phyloP scores from a whole-genome alignment of 495 filamentous ascomycete species.

The Hyaloscypha bicolor region DNA sequence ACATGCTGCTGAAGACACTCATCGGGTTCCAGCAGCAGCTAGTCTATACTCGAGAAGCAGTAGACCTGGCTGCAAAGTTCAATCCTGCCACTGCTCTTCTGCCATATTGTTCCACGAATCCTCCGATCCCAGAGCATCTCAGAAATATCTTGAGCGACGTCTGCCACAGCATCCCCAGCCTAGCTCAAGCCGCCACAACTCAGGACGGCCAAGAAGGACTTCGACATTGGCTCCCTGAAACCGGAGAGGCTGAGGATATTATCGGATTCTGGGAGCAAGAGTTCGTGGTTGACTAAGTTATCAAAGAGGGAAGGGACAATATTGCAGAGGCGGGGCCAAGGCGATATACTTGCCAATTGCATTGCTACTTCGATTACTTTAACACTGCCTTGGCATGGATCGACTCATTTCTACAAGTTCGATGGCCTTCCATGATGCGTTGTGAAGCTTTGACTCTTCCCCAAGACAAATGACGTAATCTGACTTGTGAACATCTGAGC shows the following conservation, averaged over 20 bases:
- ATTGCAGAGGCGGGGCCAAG: neutral
- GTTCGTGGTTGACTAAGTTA: constrained; percentile 27
- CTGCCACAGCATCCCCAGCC: constrained; percentile 46
- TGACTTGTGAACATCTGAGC: neutral
- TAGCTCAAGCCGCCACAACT: constrained; percentile 45
- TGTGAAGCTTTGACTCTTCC: constrained; percentile 1
- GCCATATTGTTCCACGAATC: constrained; percentile 45
- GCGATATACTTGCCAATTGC: neutral
- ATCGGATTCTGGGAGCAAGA: constrained; percentile 53
- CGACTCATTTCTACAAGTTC: neutral
- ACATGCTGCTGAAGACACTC: constrained; percentile 33
- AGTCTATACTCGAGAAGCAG: neutral
- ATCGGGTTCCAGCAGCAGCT: constrained; percentile 30
- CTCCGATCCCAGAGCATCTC: constrained; percentile 43
- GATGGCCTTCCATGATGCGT: constrained; percentile 6
- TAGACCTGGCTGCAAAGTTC: neutral
- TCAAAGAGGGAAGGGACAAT: neutral
- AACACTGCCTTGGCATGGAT: neutral
- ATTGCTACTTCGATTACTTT: neutral
- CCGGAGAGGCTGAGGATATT: constrained; percentile 35
- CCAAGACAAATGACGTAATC: constrained; percentile 23
- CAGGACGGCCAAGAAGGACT: constrained; percentile 39
- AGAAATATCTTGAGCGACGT: constrained; percentile 53
- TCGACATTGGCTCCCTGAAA: constrained; percentile 39
- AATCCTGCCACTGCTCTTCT: constrained; percentile 43